Evolutionary conservation across 108 stramenopile species (phyloP).

Genomic region (Conticribra guillardii): DNA sequence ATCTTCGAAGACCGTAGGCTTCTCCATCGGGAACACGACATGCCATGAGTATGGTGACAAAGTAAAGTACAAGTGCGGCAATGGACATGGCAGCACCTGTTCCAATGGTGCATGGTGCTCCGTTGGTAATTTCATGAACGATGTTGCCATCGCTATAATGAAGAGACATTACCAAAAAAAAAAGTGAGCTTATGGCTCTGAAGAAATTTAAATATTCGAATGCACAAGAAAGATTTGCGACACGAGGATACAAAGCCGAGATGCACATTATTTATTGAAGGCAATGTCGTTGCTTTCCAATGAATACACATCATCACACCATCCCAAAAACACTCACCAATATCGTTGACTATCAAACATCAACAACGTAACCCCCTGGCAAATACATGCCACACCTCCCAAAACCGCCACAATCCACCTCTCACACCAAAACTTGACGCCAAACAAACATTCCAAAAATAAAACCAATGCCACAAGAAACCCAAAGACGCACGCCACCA

Average conservation of each 20-base stretch:
- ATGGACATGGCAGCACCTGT: background rate
- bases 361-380: background rate
- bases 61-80: background rate
- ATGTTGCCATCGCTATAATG: background rate
- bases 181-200: too few relatives aligned
- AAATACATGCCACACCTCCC: background rate
- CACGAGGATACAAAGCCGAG: background rate
- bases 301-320: background rate
- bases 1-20: background rate
- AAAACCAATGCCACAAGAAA: background rate
- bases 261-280: background rate
- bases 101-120: background rate
- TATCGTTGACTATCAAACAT: background rate
- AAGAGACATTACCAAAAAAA: background rate
- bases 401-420: background rate
- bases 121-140: background rate
- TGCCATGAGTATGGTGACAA: background rate
- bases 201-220: background rate
- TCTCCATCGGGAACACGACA: background rate
- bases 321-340: slow-evolving; percentile 1
- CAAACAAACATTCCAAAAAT: background rate
- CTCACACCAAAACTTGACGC: background rate
- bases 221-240: background rate
- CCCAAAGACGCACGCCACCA: background rate
- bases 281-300: background rate